A percentile compares a stretch with the other conserved stretches of the same genome.
phyloP scores from a whole-genome alignment of 2,329 filamentous ascomycete species.

The Curvularia verruculosa region DNA sequence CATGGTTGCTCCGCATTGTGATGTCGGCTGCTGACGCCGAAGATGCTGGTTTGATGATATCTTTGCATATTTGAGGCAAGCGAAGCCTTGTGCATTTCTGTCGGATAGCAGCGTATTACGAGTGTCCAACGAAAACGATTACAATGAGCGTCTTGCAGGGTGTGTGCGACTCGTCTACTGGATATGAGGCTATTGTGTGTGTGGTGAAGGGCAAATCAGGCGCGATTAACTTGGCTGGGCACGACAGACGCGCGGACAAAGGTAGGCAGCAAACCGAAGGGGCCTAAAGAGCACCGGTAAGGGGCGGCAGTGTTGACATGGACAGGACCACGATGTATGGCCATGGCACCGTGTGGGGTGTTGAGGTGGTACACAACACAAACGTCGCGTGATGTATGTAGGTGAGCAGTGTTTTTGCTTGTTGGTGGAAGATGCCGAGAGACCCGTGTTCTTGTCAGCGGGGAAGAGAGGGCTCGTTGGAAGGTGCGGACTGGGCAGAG shows the following conservation, averaged over 20 bases:
- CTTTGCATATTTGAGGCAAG: constrained; percentile 27
- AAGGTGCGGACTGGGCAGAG: background rate
- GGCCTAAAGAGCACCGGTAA: background rate
- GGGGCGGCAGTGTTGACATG: background rate
- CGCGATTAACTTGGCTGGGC: constrained; percentile 32
- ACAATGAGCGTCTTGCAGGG: constrained; percentile 24
- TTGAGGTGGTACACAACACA: background rate
- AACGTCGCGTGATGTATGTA: background rate
- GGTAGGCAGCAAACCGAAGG: constrained; percentile 13
- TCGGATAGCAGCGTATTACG: constrained; percentile 27
- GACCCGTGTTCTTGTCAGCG: background rate
- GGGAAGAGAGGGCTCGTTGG: background rate
- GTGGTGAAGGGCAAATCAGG: constrained; percentile 41
- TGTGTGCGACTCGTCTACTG: constrained; percentile 24
- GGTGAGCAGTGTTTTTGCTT: background rate
- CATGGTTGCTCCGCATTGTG: too few relatives aligned
- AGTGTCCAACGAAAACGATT: constrained; percentile 14
- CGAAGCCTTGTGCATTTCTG: constrained; percentile 15
- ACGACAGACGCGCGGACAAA: constrained; percentile 14
- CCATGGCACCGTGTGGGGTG: background rate
- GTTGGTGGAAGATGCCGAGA: constrained; percentile 15
- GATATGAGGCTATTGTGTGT: constrained; percentile 32
- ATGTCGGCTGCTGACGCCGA: too few relatives aligned
- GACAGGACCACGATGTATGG: background rate
- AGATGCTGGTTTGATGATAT: background rate